Evolutionary conservation across 768 basidiomycete genomes (phyloP).

Genomic region (Butyriboletus loyo): DNA sequence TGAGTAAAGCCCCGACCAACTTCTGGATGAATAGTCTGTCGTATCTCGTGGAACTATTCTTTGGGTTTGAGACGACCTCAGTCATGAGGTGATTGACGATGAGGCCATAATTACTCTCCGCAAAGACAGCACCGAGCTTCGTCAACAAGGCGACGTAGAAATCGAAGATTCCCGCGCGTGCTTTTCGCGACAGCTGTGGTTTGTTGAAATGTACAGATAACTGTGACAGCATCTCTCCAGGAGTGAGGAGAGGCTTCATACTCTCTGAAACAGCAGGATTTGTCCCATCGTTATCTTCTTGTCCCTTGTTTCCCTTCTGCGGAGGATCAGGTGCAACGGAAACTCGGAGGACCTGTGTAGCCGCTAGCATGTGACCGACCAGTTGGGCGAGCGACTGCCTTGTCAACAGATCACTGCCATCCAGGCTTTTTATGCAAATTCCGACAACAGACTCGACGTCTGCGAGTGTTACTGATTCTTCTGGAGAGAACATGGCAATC

Average conservation of each 20-base stretch:
- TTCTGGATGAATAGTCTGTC: slow-evolving; percentile 72
- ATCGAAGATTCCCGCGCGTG: slow-evolving; percentile 83
- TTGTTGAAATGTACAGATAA: slow-evolving; percentile 84
- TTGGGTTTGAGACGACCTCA: slow-evolving; percentile 67
- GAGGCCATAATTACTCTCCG: slow-evolving; percentile 79
- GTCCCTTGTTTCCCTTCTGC: slow-evolving; percentile 63
- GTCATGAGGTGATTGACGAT: slow-evolving; percentile 75
- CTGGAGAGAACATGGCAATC: slow-evolving; percentile 55
- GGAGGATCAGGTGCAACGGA: slow-evolving; percentile 42
- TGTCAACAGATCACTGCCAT: slow-evolving; percentile 79
- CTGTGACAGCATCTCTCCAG: slow-evolving; percentile 77
- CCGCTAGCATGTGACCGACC: slow-evolving; percentile 78
- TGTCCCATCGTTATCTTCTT: slow-evolving; percentile 56
- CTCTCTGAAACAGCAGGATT: slow-evolving; percentile 47
- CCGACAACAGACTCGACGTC: slow-evolving; percentile 78
- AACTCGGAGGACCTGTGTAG: slow-evolving; percentile 70
- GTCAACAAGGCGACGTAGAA: slow-evolving; percentile 79
- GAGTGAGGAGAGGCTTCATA: slow-evolving; percentile 66
- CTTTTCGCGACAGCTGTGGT: slow-evolving; percentile 59
- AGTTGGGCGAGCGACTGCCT: slow-evolving; percentile 78
- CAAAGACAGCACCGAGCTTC: slow-evolving; percentile 70
- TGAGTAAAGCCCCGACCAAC: slow-evolving; percentile 70
- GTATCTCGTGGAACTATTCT: slow-evolving; percentile 57
- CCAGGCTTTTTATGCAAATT: slow-evolving; percentile 69
- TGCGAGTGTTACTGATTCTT: slow-evolving; percentile 50